Conservation (phyloP, 176 grass and related monocot species). For the Ensete ventricosum region DNA sequence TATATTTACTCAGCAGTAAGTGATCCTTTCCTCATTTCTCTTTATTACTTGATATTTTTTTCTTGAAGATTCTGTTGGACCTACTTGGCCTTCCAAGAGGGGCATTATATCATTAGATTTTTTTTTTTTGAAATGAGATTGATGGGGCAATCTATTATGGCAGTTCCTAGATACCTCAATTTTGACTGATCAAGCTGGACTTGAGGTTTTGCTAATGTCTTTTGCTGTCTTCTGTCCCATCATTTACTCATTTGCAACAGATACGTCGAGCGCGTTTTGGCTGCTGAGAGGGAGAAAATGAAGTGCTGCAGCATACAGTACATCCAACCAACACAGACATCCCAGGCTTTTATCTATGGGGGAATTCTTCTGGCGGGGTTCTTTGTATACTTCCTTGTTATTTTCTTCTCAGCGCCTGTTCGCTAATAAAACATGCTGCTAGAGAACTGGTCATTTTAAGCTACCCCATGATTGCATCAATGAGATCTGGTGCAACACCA, state of each 20-base stretch:
- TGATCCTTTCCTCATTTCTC: background rate
- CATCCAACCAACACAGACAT: conserved; percentile 55
- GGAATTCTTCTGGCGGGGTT: conserved; percentile 93
- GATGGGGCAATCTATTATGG: background rate
- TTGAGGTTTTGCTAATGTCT: background rate
- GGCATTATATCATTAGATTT: no score
- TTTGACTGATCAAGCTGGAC: no score
- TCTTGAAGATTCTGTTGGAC: no score
- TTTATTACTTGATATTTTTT: background rate
- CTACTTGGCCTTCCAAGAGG: background rate
- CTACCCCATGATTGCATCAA: no score
- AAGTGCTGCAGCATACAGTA: conserved; percentile 88
- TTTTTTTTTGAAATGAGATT: no score
- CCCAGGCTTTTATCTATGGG: conserved; percentile 89
- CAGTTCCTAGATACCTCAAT: background rate
- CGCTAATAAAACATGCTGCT: conserved; percentile 26
- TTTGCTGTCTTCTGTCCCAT: background rate
- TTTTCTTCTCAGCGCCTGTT: conserved; percentile 97
- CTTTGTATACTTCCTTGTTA: conserved; percentile 90
- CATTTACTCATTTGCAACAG: conserved; percentile 26
- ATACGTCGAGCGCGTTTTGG: conserved; percentile 62
- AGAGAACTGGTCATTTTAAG: no score
- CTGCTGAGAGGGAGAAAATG: conserved; percentile 72
- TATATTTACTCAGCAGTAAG: conserved; percentile 92
- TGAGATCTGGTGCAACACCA: no score